phyloP scores from a whole-genome alignment of 2,329 filamentous ascomycete species.

The Pseudogymnoascus sp. region DNA sequence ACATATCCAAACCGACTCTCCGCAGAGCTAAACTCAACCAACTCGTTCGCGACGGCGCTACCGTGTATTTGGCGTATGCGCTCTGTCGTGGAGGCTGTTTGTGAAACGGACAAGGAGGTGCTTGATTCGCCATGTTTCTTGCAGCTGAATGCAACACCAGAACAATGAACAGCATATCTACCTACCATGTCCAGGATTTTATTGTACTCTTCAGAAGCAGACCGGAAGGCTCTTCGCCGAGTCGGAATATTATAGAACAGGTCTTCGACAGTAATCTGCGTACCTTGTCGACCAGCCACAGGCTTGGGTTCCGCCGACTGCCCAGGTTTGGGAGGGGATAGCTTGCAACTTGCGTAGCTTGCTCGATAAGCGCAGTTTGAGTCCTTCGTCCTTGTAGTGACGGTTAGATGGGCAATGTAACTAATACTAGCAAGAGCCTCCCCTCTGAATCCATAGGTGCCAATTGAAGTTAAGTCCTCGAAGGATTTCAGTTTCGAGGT shows the following conservation, averaged over 20 bases:
- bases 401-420: constrained; percentile 90
- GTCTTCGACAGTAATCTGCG: constrained; percentile 93
- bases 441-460: constrained; percentile 94
- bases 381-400: constrained; percentile 87
- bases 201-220: constrained; percentile 87
- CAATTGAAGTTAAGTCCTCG: constrained; percentile 82
- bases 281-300: constrained; percentile 78
- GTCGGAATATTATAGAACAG: constrained; percentile 95
- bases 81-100: constrained; percentile 64
- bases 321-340: constrained; percentile 78
- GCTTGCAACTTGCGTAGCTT: constrained; percentile 73
- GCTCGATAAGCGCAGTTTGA: constrained; percentile 87
- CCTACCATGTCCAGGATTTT: constrained; percentile 96
- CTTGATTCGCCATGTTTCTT: constrained; percentile 91
- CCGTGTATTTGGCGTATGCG: constrained; percentile 88
- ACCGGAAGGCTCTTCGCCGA: constrained; percentile 80
- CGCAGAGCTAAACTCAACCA: constrained; percentile 65
- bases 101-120: constrained; percentile 70
- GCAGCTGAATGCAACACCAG: constrained; percentile 87
- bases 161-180: constrained; percentile 85
- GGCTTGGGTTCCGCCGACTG: constrained; percentile 80
- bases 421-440: constrained; percentile 96
- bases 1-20: constrained; percentile 79
- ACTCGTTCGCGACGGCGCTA: constrained; percentile 73
- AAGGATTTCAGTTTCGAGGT: constrained; percentile 93